These are phyloP conservation scores for Coniella vitis DNA, from an alignment of 2,329 filamentous ascomycete genomes.

Conservation along the genomic window DNA sequence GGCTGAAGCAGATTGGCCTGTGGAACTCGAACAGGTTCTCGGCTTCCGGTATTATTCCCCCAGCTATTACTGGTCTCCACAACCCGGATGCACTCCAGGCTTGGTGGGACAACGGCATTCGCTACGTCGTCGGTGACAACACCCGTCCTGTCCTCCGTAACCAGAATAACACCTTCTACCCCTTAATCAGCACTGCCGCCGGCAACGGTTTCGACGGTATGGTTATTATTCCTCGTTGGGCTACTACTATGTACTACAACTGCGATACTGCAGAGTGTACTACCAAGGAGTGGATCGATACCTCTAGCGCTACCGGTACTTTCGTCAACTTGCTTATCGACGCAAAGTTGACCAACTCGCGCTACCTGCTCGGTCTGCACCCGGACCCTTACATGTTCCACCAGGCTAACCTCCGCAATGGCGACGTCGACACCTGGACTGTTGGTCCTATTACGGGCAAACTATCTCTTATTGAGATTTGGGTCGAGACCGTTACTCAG, in stretches of 20 bases:
- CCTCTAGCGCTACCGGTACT: conserved; percentile 44
- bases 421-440: conserved; percentile 37
- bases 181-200: conserved; percentile 43
- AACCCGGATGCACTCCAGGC: conserved; percentile 56
- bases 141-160: conserved; percentile 50
- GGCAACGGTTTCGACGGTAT: conserved; percentile 47
- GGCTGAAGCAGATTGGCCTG: conserved; percentile 48
- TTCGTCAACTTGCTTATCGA: conserved; percentile 44
- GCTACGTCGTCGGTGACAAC: conserved; percentile 57
- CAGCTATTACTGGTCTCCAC: conserved; percentile 56
- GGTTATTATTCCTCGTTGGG: conserved; percentile 51
- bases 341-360: conserved; percentile 45
- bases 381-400: conserved; percentile 57
- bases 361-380: conserved; percentile 48
- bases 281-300: conserved; percentile 53
- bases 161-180: conserved; percentile 39
- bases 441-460: conserved; percentile 40
- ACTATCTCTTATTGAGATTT: conserved; percentile 48
- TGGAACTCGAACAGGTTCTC: conserved; percentile 40
- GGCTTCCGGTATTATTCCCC: conserved; percentile 50
- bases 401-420: conserved; percentile 52
- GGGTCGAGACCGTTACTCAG: conserved; percentile 46
- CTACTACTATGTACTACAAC: conserved; percentile 59
- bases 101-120: conserved; percentile 54
- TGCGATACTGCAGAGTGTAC: conserved; percentile 52